Evolutionary conservation across 2,329 filamentous ascomycete species (phyloP), one percentile per base, ranked within the genome.

Genomic region (Sporothrix globosa): DNA sequence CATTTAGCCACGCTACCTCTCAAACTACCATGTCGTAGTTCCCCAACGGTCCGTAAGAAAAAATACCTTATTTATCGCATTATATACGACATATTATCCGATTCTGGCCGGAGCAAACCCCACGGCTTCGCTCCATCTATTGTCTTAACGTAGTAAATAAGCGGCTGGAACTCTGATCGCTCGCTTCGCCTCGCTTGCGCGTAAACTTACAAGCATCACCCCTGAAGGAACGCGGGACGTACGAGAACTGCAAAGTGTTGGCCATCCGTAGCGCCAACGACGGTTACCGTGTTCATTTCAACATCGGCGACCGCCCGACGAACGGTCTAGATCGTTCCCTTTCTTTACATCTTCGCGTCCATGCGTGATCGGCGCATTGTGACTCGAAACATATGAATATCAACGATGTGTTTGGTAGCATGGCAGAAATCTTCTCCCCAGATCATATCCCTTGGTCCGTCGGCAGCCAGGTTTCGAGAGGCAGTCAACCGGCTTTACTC

Each of bases 131-230:
- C 54, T 41, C 17, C 17, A 34, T 58, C 54, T 17, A 41, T 56
- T 34, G 24, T 17, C 5, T 58, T 34, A 19, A 58, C 5, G 17
- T 44, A 11, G n/a, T 34, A 21, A 21, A 61, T 13, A 11, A 34
- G 39, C 58, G 58, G 58, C 58, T 27, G 13, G 58, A 46, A 46
- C 39, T 63, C 7, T 24, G 58, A 63, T 46, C 21, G 46, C 58
- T 63, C 58, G 58, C 58, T 63, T 63, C 58, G n/a, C 30, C 58
- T 63, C 58, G 58, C 58, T 63, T 63, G 58, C 39, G 58, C 46
- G 39, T 4, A 24, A 21, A 24, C 56, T 27, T 46, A 39, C 58
- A 63, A 63, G 58, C 58, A 63, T 46, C 24, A 63, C 58, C 58
- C 58, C 58, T 63, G 58, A n/a, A 34, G 17, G 14, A 46, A 46